A percentile compares a stretch with the other conserved stretches of the same genome.
Evolutionary conservation across 768 basidiomycete species (phyloP).

Genomic region (Podaxis mareebaensis): DNA sequence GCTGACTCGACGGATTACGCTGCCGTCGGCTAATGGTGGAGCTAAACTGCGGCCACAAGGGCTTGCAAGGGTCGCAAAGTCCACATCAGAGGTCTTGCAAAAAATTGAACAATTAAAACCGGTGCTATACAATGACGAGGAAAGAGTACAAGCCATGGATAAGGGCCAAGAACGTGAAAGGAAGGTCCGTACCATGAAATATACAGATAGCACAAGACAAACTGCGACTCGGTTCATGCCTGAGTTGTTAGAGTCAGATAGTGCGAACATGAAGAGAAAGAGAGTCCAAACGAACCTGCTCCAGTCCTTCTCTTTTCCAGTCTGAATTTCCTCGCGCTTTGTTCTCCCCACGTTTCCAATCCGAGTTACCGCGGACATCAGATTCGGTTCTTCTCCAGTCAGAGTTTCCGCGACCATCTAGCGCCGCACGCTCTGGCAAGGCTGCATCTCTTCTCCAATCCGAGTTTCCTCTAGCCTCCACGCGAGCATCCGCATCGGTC

Average conservation of each 20-base stretch:
- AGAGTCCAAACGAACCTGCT: neutral
- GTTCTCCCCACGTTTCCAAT: slow-evolving; percentile 24
- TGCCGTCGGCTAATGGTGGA: neutral
- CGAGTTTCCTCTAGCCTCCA: slow-evolving; percentile 4
- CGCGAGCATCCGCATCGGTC: slow-evolving; percentile 16
- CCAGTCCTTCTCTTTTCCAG: slow-evolving; percentile 17
- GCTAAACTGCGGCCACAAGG: neutral
- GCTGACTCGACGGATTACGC: neutral
- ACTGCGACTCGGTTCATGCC: neutral
- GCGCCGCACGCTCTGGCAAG: slow-evolving; percentile 10
- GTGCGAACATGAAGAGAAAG: neutral
- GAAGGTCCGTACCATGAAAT: neutral
- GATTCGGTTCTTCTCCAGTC: slow-evolving; percentile 19
- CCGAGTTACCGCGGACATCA: slow-evolving; percentile 22
- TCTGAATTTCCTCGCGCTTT: slow-evolving; percentile 19
- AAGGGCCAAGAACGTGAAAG: neutral
- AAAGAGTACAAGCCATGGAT: neutral
- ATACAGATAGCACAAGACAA: neutral
- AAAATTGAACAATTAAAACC: no score
- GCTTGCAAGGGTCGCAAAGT: no score
- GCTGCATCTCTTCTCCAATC: slow-evolving; percentile 15
- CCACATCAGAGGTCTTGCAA: no score
- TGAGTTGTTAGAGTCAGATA: neutral
- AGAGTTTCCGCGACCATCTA: slow-evolving; percentile 9
- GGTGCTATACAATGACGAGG: neutral